Evolutionary conservation across 495 filamentous ascomycete species (phyloP).

Genomic region (Xylaria intraflava): DNA sequence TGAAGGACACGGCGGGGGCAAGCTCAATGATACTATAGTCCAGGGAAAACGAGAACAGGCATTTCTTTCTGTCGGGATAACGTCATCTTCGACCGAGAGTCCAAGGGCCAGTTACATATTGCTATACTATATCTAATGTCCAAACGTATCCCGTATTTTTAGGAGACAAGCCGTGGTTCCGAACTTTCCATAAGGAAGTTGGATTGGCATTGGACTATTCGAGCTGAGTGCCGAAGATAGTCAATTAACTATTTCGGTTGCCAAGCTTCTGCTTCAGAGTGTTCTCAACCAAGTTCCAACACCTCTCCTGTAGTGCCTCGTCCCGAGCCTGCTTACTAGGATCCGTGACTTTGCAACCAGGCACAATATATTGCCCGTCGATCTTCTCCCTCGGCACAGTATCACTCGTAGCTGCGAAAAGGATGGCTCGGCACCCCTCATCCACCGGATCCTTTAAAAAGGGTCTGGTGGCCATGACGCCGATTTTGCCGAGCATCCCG

Average conservation of each 20-base stretch:
- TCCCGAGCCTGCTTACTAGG: constrained; percentile 34
- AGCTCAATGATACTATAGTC: not conserved
- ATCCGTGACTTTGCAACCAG: constrained; percentile 43
- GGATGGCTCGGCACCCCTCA: constrained; percentile 39
- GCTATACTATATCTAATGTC: too few species aligned
- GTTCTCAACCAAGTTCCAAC: constrained; percentile 36
- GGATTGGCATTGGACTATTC: too few species aligned
- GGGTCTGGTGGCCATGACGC: constrained; percentile 31
- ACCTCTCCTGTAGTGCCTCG: constrained; percentile 29
- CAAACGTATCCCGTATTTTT: too few species aligned
- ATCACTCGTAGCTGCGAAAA: constrained; percentile 44
- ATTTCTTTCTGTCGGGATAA: too few species aligned
- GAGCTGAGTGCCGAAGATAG: too few species aligned
- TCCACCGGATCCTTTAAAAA: constrained; percentile 48
- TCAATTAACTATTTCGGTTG: not conserved
- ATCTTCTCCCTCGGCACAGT: constrained; percentile 40
- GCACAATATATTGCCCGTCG: constrained; percentile 48
- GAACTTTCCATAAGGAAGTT: too few species aligned
- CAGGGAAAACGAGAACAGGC: too few species aligned
- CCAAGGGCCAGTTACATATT: too few species aligned
- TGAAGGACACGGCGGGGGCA: not conserved
- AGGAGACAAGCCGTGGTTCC: too few species aligned
- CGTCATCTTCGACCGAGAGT: too few species aligned
- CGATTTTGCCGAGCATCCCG: constrained; percentile 36
- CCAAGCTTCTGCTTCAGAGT: constrained; percentile 32